Evolutionary conservation across 1,284 basidiomycete genomes (phyloP), one percentile per base, ranked within the genome.

Genomic region (Sanghuangporus baumii): DNA sequence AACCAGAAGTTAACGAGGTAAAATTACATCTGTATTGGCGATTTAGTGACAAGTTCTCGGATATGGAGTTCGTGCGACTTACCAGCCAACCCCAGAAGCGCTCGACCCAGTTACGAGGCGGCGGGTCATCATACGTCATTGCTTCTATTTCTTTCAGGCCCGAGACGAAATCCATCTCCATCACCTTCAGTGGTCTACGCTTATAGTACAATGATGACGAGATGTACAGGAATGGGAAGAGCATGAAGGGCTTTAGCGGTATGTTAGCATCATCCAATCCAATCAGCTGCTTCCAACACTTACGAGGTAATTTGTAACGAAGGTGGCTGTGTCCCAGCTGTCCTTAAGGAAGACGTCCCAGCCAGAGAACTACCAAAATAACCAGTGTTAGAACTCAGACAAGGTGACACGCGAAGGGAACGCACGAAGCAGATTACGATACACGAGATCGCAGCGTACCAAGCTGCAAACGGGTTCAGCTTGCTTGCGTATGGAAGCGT

Each of bases 151-250:
- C 85, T 47, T 82, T 86, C 60, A 91, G 76, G 62, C 87, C 83
- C 7, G 80, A 78, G 59, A 86, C 74, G 69, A 96, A 93, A 75
- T 96, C 93, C 84, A 96, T 92, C 37, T 93, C 83, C 26, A 78
- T 70, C 9, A 83, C 69, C 52, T 71, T 75, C 41, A 86, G 74
- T 16, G 78, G 72, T 11, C 80, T 75, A 31, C 76, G 72, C 68
- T 77, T 80, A 71, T 82, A 82, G 69, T 75, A 80, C 26, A 84
- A 68, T 68, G 82, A 83, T 61, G 85, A 81, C 7, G 76, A 81
- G 51, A 83, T 6, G 73, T 91, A 95, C 52, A 95, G 72, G 62
- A 93, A 65, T 18, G 90, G 88, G 83, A 94, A 94, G 56, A 90
- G 67, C n/a, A 74, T 74, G 54, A 94, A 74, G 41, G 93, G 90